A percentile compares a stretch with the other conserved stretches of the same genome.
phyloP scores from a whole-genome alignment of 2,329 filamentous ascomycete genomes.

The Intubia oerlemansii region DNA sequence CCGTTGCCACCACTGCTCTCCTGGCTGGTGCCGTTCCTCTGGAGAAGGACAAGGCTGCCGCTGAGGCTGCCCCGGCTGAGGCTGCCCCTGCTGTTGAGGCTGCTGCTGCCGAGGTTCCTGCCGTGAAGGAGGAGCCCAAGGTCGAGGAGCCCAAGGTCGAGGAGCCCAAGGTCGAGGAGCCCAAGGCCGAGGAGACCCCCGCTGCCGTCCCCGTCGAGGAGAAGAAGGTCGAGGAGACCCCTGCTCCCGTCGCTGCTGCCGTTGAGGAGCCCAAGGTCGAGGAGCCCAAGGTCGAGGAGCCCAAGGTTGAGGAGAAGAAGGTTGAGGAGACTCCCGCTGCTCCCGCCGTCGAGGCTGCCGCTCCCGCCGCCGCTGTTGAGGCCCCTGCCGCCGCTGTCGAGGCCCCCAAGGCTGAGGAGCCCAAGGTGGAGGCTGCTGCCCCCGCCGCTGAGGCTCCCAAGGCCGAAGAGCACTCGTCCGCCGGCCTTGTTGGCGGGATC shows the following conservation, averaged over 20 bases:
- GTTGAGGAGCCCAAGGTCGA: constrained; percentile 49
- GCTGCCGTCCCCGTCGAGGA: constrained; percentile 22
- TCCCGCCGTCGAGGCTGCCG: constrained; percentile 18
- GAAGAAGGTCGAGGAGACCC: constrained; percentile 29
- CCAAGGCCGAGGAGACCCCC: constrained; percentile 11
- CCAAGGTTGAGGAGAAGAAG: constrained; percentile 15
- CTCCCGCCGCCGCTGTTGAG: constrained; percentile 19
- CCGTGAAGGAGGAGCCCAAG: constrained; percentile 29
- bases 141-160: constrained; percentile 49
- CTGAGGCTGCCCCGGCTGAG: not conserved
- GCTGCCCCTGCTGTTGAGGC: not conserved
- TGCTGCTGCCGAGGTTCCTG: not conserved
- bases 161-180: constrained; percentile 39
- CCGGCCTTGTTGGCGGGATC: constrained; percentile 7
- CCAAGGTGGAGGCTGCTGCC: not conserved
- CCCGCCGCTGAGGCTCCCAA: not conserved
- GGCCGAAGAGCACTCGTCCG: not conserved
- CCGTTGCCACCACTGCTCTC: constrained; percentile 43
- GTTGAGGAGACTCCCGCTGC: constrained; percentile 19
- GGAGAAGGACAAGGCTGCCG: constrained; percentile 21
- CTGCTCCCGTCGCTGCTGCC: constrained; percentile 46
- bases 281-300: constrained; percentile 38
- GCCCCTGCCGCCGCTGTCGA: not conserved
- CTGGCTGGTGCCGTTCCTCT: constrained; percentile 49
- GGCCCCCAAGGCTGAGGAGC: not conserved